A percentile compares a stretch with the other conserved stretches of the same genome.
Evolutionary conservation across 2,329 filamentous ascomycete species (phyloP).

Genomic region (Coniochaeta ligniaria): DNA sequence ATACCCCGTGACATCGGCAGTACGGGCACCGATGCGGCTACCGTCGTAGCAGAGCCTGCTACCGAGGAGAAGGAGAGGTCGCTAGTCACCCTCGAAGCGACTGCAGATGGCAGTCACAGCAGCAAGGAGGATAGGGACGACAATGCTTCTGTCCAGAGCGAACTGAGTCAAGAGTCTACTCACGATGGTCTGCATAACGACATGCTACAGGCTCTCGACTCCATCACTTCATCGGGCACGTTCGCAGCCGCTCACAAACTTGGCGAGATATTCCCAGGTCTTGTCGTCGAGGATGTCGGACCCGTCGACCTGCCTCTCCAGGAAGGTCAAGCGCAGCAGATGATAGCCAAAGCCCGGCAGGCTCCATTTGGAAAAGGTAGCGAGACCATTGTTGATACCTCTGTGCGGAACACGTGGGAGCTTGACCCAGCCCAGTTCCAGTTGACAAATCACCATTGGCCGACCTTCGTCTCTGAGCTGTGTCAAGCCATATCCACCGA

Average conservation of each 20-base stretch:
- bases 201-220: not conserved
- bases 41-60: too few species aligned
- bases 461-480: slow-evolving; percentile 13
- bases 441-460: slow-evolving; percentile 27
- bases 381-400: slow-evolving; percentile 30
- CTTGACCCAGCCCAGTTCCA: slow-evolving; percentile 29
- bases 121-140: not conserved
- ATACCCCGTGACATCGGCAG: not conserved
- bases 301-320: slow-evolving; percentile 17
- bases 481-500: slow-evolving; percentile 15
- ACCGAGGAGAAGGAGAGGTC: too few species aligned
- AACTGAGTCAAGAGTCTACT: not conserved
- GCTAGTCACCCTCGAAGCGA: too few species aligned
- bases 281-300: slow-evolving; percentile 7
- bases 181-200: not conserved
- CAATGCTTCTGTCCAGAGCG: not conserved
- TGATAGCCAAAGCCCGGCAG: slow-evolving; percentile 19
- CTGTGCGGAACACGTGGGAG: slow-evolving; percentile 35
- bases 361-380: slow-evolving; percentile 30
- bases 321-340: slow-evolving; percentile 13
- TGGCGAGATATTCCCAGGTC: not conserved
- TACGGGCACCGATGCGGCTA: not conserved
- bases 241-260: not conserved
- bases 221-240: not conserved
- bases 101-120: not conserved